Conservation (phyloP, 169 alveolate genomes). For the Babesia divergens region DNA sequence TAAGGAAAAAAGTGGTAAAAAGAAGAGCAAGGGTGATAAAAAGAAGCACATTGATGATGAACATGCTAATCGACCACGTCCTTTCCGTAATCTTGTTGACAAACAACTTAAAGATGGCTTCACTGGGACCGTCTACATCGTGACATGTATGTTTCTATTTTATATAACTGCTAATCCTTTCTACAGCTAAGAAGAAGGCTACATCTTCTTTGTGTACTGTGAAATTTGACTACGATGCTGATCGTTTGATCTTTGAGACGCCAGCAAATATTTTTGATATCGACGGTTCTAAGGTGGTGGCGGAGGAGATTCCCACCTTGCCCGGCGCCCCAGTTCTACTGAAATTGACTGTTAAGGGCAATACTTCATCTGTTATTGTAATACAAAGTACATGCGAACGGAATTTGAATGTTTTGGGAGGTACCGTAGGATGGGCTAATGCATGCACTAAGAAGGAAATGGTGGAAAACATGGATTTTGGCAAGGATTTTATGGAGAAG, state of each 20-base stretch:
- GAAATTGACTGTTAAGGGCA: slow-evolving; percentile 18
- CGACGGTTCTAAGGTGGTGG: slow-evolving; percentile 28
- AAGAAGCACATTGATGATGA: background rate
- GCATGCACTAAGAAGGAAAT: no score
- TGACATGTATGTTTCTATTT: slow-evolving; percentile 31
- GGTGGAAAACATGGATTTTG: background rate
- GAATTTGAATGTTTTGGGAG: slow-evolving; percentile 49
- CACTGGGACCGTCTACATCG: slow-evolving; percentile 50
- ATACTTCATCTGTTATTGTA: slow-evolving; percentile 37
- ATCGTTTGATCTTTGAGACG: slow-evolving; percentile 28
- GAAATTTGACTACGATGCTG: slow-evolving; percentile 40
- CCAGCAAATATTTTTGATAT: slow-evolving; percentile 36
- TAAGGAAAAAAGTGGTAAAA: slow-evolving; percentile 1
- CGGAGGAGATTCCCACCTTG: slow-evolving; percentile 46
- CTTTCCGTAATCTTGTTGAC: slow-evolving; percentile 27
- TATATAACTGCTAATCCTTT: background rate
- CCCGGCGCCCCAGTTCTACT: slow-evolving; percentile 40
- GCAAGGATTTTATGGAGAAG: background rate
- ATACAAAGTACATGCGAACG: slow-evolving; percentile 27
- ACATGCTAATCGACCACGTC: slow-evolving; percentile 19
- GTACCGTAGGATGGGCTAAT: slow-evolving; percentile 55
- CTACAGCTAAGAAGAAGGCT: slow-evolving; percentile 47
- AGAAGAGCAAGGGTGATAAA: background rate
- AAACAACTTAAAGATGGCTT: slow-evolving; percentile 52
- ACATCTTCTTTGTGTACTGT: slow-evolving; percentile 44